phyloP scores from a whole-genome alignment of 2,329 filamentous ascomycete species.

The Xylaria sp. region DNA sequence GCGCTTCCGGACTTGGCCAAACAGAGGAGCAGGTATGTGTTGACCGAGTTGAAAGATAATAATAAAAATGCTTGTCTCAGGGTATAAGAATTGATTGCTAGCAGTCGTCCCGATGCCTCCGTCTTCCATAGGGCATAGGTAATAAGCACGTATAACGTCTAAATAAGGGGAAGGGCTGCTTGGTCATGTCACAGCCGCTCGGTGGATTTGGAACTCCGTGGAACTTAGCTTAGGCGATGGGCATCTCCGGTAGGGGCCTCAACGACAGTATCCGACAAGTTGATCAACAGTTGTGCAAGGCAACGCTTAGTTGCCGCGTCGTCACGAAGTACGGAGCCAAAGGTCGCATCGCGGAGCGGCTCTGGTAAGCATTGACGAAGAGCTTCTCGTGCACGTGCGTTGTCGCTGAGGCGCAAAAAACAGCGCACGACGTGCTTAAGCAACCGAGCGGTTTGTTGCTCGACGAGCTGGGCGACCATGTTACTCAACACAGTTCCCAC shows the following conservation, averaged over 20 bases:
- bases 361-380: slow-evolving; percentile 96
- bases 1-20: not conserved
- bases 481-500: slow-evolving; percentile 98
- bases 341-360: slow-evolving; percentile 97
- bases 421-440: slow-evolving; percentile 98
- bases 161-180: not conserved
- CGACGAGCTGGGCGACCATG: slow-evolving; percentile 97
- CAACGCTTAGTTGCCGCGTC: slow-evolving; percentile 98
- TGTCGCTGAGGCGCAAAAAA: slow-evolving; percentile 94
- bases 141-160: slow-evolving; percentile 10
- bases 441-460: slow-evolving; percentile 94
- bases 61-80: slow-evolving; percentile 7
- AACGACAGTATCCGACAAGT: slow-evolving; percentile 88
- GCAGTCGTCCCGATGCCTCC: slow-evolving; percentile 7
- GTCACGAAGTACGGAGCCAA: slow-evolving; percentile 94
- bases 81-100: slow-evolving; percentile 15
- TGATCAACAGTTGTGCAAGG: slow-evolving; percentile 95
- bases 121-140: slow-evolving; percentile 13
- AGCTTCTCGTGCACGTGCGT: slow-evolving; percentile 93
- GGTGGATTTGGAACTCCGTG: slow-evolving; percentile 1
- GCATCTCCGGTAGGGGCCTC: slow-evolving; percentile 52
- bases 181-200: slow-evolving; percentile 1
- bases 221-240: slow-evolving; percentile 32
- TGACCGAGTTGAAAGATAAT: slow-evolving; percentile 10
- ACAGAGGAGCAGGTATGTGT: not conserved